Evolutionary conservation across 176 grass and related monocot species (phyloP).

Genomic region (Cenchrus fungigraminus): DNA sequence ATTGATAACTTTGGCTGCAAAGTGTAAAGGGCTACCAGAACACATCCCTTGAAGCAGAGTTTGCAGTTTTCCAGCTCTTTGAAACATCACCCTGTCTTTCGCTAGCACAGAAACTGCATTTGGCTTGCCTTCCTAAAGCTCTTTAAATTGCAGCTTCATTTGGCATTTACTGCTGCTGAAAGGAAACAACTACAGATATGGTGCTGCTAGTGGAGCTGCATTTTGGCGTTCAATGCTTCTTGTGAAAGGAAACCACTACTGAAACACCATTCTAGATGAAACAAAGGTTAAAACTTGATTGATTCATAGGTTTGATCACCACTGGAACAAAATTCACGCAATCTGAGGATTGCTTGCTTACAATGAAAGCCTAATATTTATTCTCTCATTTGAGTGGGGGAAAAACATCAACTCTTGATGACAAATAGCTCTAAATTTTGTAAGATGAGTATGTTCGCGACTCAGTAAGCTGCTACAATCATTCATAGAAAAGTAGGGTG

Average conservation of each 20-base stretch:
- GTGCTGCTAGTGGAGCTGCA: neutral
- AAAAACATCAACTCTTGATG: neutral
- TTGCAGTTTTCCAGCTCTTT: conserved; percentile 3
- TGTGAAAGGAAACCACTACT: neutral
- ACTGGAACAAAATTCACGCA: neutral
- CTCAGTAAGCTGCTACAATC: conserved; percentile 43
- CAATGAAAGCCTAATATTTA: neutral
- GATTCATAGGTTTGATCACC: neutral
- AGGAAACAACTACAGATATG: neutral
- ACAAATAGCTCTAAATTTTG: neutral
- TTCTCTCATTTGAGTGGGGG: neutral
- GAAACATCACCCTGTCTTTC: neutral
- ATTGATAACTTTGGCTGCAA: neutral
- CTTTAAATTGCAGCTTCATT: neutral
- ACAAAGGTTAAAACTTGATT: neutral
- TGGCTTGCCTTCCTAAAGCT: neutral
- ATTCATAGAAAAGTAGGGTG: conserved; percentile 89
- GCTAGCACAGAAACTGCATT: conserved; percentile 13
- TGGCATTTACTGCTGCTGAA: neutral
- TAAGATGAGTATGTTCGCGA: conserved; percentile 3
- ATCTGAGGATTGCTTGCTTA: neutral
- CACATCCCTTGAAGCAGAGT: neutral
- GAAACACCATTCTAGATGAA: neutral
- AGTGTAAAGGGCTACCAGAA: neutral
- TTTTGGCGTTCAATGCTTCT: neutral